Percentiles rank a stretch among this genome's conserved stretches.
These are phyloP conservation scores for Pholiota adiposa DNA, from an alignment of 1,284 basidiomycete species.

Conservation along the genomic window DNA sequence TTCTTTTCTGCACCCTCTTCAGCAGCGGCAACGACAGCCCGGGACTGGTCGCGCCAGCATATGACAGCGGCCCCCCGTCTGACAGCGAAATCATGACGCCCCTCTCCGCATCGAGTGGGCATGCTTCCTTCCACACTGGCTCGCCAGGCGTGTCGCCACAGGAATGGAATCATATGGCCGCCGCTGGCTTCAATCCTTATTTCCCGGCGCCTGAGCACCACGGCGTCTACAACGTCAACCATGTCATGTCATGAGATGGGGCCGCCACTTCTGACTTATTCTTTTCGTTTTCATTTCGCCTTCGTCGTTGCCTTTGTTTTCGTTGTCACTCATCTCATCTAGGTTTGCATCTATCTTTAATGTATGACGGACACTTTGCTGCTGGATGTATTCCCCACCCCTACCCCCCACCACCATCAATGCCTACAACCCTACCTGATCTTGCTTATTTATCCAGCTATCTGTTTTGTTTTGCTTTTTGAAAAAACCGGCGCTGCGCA, in stretches of 20 bases:
- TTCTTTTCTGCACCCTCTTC: slow-evolving; percentile 24
- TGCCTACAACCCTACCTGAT: slow-evolving; percentile 3
- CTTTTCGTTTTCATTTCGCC: slow-evolving; percentile 11
- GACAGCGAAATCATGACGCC: slow-evolving; percentile 74
- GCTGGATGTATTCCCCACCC: background rate
- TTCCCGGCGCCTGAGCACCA: slow-evolving; percentile 63
- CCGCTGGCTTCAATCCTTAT: slow-evolving; percentile 67
- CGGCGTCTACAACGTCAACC: slow-evolving; percentile 48
- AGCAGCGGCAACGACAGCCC: slow-evolving; percentile 49
- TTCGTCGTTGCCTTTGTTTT: slow-evolving; percentile 8
- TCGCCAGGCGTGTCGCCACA: slow-evolving; percentile 52
- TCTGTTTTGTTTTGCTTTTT: slow-evolving; percentile 6
- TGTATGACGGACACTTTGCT: background rate
- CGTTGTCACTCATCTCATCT: background rate
- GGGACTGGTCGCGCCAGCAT: slow-evolving; percentile 40
- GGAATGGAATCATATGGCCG: slow-evolving; percentile 63
- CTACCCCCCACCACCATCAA: background rate
- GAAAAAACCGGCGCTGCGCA: slow-evolving; percentile 5
- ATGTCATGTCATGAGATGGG: slow-evolving; percentile 51
- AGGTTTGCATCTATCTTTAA: background rate
- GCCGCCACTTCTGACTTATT: slow-evolving; percentile 9
- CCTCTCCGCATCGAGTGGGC: slow-evolving; percentile 66
- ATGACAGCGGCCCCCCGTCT: slow-evolving; percentile 50
- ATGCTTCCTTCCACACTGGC: slow-evolving; percentile 47
- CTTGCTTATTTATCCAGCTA: slow-evolving; percentile 15